Conservation (phyloP, 1,284 basidiomycete genomes). For the Trametes sp. region DNA sequence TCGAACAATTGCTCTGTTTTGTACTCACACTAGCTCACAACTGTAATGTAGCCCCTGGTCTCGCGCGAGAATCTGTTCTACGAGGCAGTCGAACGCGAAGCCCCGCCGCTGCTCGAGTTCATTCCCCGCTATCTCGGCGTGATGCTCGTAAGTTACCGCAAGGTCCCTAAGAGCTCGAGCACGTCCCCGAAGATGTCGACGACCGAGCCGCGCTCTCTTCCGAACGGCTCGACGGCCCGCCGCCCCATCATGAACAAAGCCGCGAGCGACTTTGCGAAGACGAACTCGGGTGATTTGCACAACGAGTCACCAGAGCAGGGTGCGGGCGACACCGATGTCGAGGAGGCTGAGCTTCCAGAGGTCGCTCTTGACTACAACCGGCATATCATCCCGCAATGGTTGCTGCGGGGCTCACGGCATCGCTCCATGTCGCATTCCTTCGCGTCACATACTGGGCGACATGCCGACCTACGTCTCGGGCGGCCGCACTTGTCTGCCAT, state of each 20-base stretch:
- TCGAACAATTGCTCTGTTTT: constrained; percentile 16
- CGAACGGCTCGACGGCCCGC: constrained; percentile 11
- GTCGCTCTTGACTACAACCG: constrained; percentile 93
- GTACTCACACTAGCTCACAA: constrained; percentile 14
- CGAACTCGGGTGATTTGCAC: constrained; percentile 13
- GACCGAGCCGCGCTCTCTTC: constrained; percentile 15
- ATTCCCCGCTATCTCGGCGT: constrained; percentile 98
- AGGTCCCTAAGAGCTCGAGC: constrained; percentile 55
- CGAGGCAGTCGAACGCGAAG: constrained; percentile 93
- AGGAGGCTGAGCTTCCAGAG: constrained; percentile 83
- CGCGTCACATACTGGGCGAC: constrained; percentile 28
- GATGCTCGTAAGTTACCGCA: constrained; percentile 96
- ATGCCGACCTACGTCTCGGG: constrained; percentile 34
- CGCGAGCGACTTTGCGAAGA: constrained; percentile 40
- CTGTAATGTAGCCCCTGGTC: constrained; percentile 81
- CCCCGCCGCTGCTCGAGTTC: constrained; percentile 90
- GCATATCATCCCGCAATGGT: constrained; percentile 96
- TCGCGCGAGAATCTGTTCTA: constrained; percentile 98
- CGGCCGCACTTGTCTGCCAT: constrained; percentile 55
- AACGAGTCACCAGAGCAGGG: constrained; percentile 31
- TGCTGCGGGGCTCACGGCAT: constrained; percentile 66
- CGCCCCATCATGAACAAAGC: constrained; percentile 47
- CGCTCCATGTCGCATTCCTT: constrained; percentile 60
- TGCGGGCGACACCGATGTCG: constrained; percentile 56
- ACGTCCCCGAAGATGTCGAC: constrained; percentile 26